Evolutionary conservation across 345 rosid species (phyloP), one percentile per base, ranked within the genome.

Genomic region (Populus ilicifolia): DNA sequence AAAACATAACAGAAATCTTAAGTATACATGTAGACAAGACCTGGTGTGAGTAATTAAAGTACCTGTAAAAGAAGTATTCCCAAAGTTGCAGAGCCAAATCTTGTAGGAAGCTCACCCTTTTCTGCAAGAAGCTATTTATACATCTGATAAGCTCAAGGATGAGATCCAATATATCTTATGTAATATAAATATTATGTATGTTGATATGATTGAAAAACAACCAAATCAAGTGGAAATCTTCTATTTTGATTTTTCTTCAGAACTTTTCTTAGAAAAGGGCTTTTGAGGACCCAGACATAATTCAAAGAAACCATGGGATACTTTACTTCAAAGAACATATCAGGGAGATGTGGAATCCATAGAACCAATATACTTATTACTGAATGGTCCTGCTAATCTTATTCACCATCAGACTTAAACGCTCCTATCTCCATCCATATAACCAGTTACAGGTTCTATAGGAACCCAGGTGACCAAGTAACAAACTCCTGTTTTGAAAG

Each of bases 41-140:
- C 33, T n/a, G 65, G 61, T 2, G 56, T 7, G 21, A 71, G 80
- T 39, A 73, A 62, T 17, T 74, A 70, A 69, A 71, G 33, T 77
- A 95, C 99, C 99, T 95, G 99, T 75, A 95, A 83, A 72, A 95
- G 98, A 87, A 95, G 98, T 82, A 95, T 91, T 70, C 99, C 99
- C 79, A 95, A 84, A 77, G 99, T 93, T 81, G 99, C 98, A 16
- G 99, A 95, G 77, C 99, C 99, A 87, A 93, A 89, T 84, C 96
- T 90, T 75, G 99, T 95, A 38, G 99, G 97, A 61, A 95, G 97
- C 90, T 95, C 99, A 79, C 99, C 99, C 79, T 86, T 92, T 87
- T 95, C 99, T 87, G 99, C 98, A 84, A 95, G 96, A 81, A 95
- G 99, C 98, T 95, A 86, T 78, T 84, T 30, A 83, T 79, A 81